Conservation (phyloP, 257 asterid species). For the Rubia yunnanensis region DNA sequence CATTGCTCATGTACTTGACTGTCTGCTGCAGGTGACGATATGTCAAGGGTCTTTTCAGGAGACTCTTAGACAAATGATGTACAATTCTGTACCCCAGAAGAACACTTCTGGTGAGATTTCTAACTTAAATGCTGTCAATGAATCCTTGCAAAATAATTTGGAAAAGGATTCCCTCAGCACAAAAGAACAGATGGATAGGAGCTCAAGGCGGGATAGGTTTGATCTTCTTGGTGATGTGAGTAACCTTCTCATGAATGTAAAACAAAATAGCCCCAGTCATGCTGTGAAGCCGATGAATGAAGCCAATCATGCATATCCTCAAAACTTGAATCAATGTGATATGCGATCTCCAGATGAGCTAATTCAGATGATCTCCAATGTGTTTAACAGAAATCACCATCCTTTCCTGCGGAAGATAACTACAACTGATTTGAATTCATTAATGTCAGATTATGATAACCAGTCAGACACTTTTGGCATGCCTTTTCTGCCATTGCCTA, state of each 20-base stretch:
- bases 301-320: slow-evolving; percentile 32
- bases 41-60: slow-evolving; percentile 91
- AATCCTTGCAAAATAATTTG: slow-evolving; percentile 16
- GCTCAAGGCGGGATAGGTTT: slow-evolving; percentile 49
- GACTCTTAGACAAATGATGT: slow-evolving; percentile 84
- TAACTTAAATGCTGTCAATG: slow-evolving; percentile 25
- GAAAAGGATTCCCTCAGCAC: slow-evolving; percentile 24
- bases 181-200: slow-evolving; percentile 39
- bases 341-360: slow-evolving; percentile 71
- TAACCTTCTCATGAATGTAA: slow-evolving; percentile 65
- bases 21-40: slow-evolving; percentile 65
- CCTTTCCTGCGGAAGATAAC: slow-evolving; percentile 76
- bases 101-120: slow-evolving; percentile 23
- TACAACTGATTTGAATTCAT: slow-evolving; percentile 54
- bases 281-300: slow-evolving; percentile 36
- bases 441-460: slow-evolving; percentile 59
- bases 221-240: slow-evolving; percentile 70
- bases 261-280: slow-evolving; percentile 37
- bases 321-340: slow-evolving; percentile 37
- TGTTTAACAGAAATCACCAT: slow-evolving; percentile 68
- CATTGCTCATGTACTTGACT: slow-evolving; percentile 13
- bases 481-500: slow-evolving; percentile 86
- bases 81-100: slow-evolving; percentile 33
- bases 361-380: slow-evolving; percentile 59
- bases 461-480: slow-evolving; percentile 94